Percentiles rank a stretch among this genome's conserved stretches.
phyloP scores from a whole-genome alignment of 805 yeast species.

The Pichia nanzhaoensis region DNA sequence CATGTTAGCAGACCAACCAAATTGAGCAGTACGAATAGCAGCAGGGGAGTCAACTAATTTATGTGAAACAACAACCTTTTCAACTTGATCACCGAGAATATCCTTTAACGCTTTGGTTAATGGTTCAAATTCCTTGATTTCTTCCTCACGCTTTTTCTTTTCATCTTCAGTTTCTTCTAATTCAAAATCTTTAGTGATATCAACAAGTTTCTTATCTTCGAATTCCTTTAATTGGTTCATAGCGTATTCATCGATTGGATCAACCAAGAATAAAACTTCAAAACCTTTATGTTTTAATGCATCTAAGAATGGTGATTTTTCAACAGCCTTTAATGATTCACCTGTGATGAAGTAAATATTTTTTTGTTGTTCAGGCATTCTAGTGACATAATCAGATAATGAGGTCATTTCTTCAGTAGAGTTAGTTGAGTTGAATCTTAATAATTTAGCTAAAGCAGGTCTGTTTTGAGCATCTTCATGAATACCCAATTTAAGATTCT shows the following conservation, averaged over 20 bases:
- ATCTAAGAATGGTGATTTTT: slow-evolving; percentile 98
- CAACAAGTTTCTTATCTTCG: slow-evolving; percentile 98
- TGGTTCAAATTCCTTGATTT: slow-evolving; percentile 84
- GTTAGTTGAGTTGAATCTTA: slow-evolving; percentile 96
- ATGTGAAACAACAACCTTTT: slow-evolving; percentile 97
- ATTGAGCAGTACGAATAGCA: slow-evolving; percentile 99
- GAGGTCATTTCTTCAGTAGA: slow-evolving; percentile 92
- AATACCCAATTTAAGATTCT: slow-evolving; percentile 97
- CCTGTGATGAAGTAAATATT: slow-evolving; percentile 99
- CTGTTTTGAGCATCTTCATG: slow-evolving; percentile 99
- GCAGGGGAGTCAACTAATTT: slow-evolving; percentile 98
- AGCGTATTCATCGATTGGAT: slow-evolving; percentile 99
- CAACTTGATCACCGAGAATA: slow-evolving; percentile 96
- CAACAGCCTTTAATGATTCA: slow-evolving; percentile 95
- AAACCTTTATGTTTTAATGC: slow-evolving; percentile 97
- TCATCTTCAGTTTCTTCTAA: slow-evolving; percentile 98
- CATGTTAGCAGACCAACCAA: slow-evolving; percentile 99
- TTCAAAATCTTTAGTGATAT: slow-evolving; percentile 98
- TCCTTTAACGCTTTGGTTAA: slow-evolving; percentile 95
- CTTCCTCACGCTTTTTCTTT: slow-evolving; percentile 89
- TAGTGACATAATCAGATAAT: slow-evolving; percentile 92
- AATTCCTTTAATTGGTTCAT: slow-evolving; percentile 99
- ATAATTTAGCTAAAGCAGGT: slow-evolving; percentile 86
- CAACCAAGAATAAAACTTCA: slow-evolving; percentile 95
- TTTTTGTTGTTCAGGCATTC: slow-evolving; percentile 99